Base-by-base conservation (phyloP, 306 rosid genomes). In the Hippophae gyantsensis region DNA sequence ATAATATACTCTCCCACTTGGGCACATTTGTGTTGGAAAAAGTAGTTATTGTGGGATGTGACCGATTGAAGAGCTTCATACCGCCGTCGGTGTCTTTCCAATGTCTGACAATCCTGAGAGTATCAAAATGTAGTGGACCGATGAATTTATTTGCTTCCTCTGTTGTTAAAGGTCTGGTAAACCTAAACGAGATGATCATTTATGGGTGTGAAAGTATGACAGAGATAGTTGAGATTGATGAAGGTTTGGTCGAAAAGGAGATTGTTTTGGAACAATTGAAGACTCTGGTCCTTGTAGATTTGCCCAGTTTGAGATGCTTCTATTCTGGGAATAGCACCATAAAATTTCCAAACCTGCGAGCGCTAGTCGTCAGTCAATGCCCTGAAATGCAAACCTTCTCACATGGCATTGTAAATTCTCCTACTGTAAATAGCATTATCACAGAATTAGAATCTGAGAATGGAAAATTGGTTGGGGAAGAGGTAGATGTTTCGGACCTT, bases 351-450 rank as follows among this genome's bases (percentile, higher is more conserved):
- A 25, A 8, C 40, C 14, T 62, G 66, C 45, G 38, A 32, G 40
- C n/a, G 10, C 6, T 62, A n/a, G n/a, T 49, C 12, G 8, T 49
- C 0, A 13, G 47, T 48, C 47, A 13, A 40, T 62, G 56, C 55
- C 14, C 66, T 8, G n/a, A 13, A 48, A 62, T 62, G 66, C 5
- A 48, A 5, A 13, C 25, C 40, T 62, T 62, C 56, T 62, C 42
- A 40, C 48, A 3, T 27, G 47, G 56, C 27, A 10, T 5, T 10
- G 3, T 49, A 49, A 48, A 13, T 44, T 6, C 66, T 6, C 57
- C 55, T 13, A 48, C 7, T 26, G 9, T 62, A 13, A 12, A n/a
- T 12, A 9, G 5, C 4, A 4, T 32, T 32, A 32, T 32, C 38
- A 32, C 38, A 32, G 38, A 32, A 32, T 32, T 32, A 4, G 38